phyloP scores from a whole-genome alignment of 495 filamentous ascomycete genomes.

The Penicillium bovifimosum region DNA sequence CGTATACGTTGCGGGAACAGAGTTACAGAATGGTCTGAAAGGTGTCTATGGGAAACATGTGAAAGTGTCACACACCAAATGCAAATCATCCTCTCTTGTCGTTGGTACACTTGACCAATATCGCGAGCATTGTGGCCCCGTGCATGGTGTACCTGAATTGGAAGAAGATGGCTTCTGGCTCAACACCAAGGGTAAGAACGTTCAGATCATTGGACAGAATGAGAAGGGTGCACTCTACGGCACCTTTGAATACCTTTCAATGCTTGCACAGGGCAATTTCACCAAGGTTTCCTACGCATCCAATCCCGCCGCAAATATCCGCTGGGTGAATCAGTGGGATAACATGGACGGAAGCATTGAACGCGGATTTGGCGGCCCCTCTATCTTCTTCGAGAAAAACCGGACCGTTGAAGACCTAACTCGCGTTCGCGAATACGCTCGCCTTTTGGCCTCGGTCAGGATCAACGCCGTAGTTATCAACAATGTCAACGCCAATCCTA shows the following conservation, averaged over 20 bases:
- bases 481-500: conserved; percentile 66
- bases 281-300: conserved; percentile 46
- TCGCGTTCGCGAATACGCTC: conserved; percentile 57
- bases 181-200: conserved; percentile 33
- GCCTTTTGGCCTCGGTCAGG: conserved; percentile 60
- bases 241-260: conserved; percentile 61
- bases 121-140: conserved; percentile 29
- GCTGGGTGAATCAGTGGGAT: conserved; percentile 73
- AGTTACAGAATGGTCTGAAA: conserved; percentile 53
- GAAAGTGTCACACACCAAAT: conserved; percentile 24
- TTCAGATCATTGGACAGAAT: conserved; percentile 61
- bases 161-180: conserved; percentile 63
- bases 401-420: conserved; percentile 50
- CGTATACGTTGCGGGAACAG: conserved; percentile 52
- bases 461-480: conserved; percentile 65
- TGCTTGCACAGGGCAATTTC: conserved; percentile 57
- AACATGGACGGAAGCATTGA: conserved; percentile 67
- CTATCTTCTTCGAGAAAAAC: conserved; percentile 62
- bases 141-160: conserved; percentile 36
- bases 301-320: conserved; percentile 56
- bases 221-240: conserved; percentile 66
- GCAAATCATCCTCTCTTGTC: conserved; percentile 34
- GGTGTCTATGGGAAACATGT: conserved; percentile 47
- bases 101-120: conserved; percentile 55
- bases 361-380: conserved; percentile 62